These are phyloP conservation scores for Amanita pseudoporphyria DNA, from an alignment of 768 basidiomycete species.

Conservation along the genomic window DNA sequence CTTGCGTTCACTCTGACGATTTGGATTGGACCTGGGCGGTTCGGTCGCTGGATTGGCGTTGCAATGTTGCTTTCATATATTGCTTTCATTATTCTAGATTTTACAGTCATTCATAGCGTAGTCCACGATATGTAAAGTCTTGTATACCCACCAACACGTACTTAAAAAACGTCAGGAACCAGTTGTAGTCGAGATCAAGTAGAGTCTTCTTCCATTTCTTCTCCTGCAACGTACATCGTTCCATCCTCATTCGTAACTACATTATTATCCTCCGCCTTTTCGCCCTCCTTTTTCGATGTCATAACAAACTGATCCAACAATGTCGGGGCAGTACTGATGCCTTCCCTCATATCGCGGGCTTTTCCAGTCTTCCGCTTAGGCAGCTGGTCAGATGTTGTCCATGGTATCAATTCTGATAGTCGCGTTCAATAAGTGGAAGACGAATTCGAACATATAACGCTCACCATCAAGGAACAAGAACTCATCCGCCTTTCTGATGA, in stretches of 20 bases:
- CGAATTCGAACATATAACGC: constrained; percentile 4
- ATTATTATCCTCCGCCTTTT: constrained; percentile 21
- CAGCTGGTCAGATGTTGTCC: constrained; percentile 32
- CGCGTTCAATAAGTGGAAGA: not conserved
- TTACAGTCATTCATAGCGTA: not conserved
- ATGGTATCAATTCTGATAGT: constrained; percentile 47
- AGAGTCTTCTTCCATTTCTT: constrained; percentile 17
- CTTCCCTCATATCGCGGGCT: not conserved
- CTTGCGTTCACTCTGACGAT: not conserved
- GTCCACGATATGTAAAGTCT: not conserved
- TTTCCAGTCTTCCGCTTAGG: constrained; percentile 28
- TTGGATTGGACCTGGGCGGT: not conserved
- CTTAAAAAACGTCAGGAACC: too few relatives aligned
- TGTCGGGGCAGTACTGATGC: constrained; percentile 21
- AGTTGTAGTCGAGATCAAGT: not conserved
- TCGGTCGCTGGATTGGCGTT: not conserved
- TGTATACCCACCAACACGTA: too few relatives aligned
- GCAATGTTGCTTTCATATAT: not conserved
- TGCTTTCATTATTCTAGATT: not conserved
- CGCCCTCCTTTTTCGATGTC: constrained; percentile 13
- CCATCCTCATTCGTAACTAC: constrained; percentile 52
- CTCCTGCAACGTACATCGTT: constrained; percentile 37
- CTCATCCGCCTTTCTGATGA: constrained; percentile 60
- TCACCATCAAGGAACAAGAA: constrained; percentile 73
- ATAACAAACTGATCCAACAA: constrained; percentile 43